These are phyloP conservation scores for Psilocybe mexicana DNA, from an alignment of 1,284 basidiomycete genomes.

Conservation along the genomic window DNA sequence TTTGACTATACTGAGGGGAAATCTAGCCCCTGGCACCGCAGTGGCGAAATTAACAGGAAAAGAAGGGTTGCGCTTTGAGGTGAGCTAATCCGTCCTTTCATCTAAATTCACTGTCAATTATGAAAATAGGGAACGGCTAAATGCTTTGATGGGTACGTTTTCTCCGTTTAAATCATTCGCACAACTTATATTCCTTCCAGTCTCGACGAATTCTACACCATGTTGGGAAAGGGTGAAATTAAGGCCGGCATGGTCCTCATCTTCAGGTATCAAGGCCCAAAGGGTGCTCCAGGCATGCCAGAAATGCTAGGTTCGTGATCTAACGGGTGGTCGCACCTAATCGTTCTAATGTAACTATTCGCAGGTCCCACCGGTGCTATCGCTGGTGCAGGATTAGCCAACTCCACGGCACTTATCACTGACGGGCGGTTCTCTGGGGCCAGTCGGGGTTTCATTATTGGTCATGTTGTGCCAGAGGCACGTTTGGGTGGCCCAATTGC, in stretches of 20 bases:
- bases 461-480: constrained; percentile 93
- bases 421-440: constrained; percentile 95
- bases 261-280: constrained; percentile 94
- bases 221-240: constrained; percentile 83
- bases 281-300: constrained; percentile 97
- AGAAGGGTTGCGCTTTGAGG: constrained; percentile 88
- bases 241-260: constrained; percentile 86
- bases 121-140: constrained; percentile 61
- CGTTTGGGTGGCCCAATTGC: constrained; percentile 93
- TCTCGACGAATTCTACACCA: constrained; percentile 81
- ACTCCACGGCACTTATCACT: constrained; percentile 91
- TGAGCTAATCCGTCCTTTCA: constrained; percentile 29
- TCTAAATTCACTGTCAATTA: background rate
- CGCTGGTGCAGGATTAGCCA: constrained; percentile 90
- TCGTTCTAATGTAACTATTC: background rate
- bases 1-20: constrained; percentile 88
- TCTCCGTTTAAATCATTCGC: background rate
- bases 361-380: constrained; percentile 84
- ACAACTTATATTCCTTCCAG: constrained; percentile 36
- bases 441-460: constrained; percentile 57
- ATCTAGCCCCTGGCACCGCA: constrained; percentile 87
- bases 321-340: constrained; percentile 2
- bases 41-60: constrained; percentile 98
- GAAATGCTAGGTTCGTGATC: constrained; percentile 61
- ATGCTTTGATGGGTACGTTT: constrained; percentile 60